Evolutionary conservation across 768 basidiomycete genomes (phyloP).

Genomic region (Leccinum pellstonianum): DNA sequence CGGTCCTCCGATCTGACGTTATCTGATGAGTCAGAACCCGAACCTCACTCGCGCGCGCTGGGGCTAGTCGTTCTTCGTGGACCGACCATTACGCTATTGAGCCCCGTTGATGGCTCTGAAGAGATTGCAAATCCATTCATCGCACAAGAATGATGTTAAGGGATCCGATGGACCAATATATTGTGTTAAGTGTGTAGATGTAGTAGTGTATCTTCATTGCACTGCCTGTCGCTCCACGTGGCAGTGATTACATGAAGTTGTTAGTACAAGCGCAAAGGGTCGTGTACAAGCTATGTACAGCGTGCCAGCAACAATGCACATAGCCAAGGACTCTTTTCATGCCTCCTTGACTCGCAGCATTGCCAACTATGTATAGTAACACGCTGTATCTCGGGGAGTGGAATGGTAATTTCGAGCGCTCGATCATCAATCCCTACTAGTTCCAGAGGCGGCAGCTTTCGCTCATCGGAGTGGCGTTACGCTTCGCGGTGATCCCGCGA

Average conservation of each 20-base stretch:
- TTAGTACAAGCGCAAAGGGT: slow-evolving; percentile 4
- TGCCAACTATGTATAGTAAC: not conserved
- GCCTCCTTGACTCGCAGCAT: not conserved
- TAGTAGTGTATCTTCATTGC: slow-evolving; percentile 4
- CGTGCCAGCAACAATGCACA: slow-evolving; percentile 5
- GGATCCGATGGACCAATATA: not conserved
- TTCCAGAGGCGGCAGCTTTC: not conserved
- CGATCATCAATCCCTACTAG: slow-evolving; percentile 1
- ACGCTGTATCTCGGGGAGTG: not conserved
- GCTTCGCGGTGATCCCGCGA: slow-evolving; percentile 19
- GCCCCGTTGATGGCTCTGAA: slow-evolving; percentile 93
- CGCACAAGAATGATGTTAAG: slow-evolving; percentile 51
- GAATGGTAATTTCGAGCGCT: slow-evolving; percentile 1
- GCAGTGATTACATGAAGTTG: slow-evolving; percentile 19
- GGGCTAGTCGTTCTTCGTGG: slow-evolving; percentile 91
- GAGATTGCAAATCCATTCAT: slow-evolving; percentile 91
- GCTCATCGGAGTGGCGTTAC: slow-evolving; percentile 28
- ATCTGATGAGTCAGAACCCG: slow-evolving; percentile 47
- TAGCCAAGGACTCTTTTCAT: not conserved
- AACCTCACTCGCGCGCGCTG: slow-evolving; percentile 61
- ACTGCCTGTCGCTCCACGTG: slow-evolving; percentile 14
- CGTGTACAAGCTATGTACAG: slow-evolving; percentile 10
- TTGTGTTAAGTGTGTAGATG: not conserved
- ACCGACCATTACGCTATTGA: slow-evolving; percentile 90
- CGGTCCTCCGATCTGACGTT: slow-evolving; percentile 11